These are phyloP conservation scores for Cutaneotrichosporon sp. DNA, from an alignment of 1,284 basidiomycete species.

Conservation along the genomic window DNA sequence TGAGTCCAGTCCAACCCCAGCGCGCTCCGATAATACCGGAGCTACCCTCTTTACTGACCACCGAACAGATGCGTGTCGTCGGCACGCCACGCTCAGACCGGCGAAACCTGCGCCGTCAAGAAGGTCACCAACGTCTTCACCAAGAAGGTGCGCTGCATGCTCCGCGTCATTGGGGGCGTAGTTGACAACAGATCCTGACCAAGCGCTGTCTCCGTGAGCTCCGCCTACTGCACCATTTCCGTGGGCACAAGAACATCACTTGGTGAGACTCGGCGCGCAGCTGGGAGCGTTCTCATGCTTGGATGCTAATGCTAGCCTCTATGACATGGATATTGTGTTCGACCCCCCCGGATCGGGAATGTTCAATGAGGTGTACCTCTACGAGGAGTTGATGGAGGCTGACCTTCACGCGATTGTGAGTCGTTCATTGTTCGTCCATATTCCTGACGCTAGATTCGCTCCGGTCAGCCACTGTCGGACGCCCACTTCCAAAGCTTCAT, in stretches of 20 bases:
- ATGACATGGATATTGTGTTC: constrained; percentile 95
- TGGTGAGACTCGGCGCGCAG: constrained; percentile 47
- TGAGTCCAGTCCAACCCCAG: constrained; percentile 16
- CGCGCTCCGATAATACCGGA: not conserved
- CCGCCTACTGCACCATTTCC: constrained; percentile 89
- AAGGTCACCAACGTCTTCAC: constrained; percentile 93
- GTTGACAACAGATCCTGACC: constrained; percentile 66
- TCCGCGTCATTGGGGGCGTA: too few species aligned
- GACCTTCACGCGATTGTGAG: constrained; percentile 96
- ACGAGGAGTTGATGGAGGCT: constrained; percentile 98
- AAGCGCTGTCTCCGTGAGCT: constrained; percentile 92
- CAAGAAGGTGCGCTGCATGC: constrained; percentile 53
- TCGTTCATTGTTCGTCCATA: not conserved
- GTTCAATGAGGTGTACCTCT: constrained; percentile 94
- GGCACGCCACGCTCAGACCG: constrained; percentile 73
- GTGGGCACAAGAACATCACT: constrained; percentile 95
- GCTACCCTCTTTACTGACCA: not conserved
- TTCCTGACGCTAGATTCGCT: constrained; percentile 69
- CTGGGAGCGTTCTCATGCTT: too few species aligned
- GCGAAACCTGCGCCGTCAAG: constrained; percentile 71
- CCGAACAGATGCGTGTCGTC: constrained; percentile 65
- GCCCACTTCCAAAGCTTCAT: constrained; percentile 98
- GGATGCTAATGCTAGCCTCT: constrained; percentile 56
- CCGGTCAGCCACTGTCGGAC: constrained; percentile 94
- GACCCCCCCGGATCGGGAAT: constrained; percentile 68